Base-by-base conservation (phyloP, 176 grass and related monocot genomes). In the Aegilops longissima region DNA sequence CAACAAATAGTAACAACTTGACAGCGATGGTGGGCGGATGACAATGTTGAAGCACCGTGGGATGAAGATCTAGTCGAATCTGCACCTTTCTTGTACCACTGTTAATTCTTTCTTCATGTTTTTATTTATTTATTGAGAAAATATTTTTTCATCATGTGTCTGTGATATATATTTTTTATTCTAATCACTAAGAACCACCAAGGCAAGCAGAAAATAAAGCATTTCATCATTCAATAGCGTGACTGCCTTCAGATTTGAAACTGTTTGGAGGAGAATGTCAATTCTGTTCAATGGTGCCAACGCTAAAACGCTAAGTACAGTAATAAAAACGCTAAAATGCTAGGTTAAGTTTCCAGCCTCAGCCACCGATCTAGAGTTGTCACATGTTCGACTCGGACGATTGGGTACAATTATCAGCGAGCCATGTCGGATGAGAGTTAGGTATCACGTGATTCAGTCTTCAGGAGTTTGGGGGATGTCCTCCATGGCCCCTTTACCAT, bases 401-500 rank as follows among this genome's bases (percentile, higher is more conserved):
- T 21, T 84, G 44, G 31, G 81, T 80, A 80, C 42, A 87, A 24
- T 23, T 40, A 81, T 76, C 34, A 81, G 68, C 45, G 12, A 91
- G 63, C 59, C 59, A 73, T 47, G 31, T 66, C 29, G 24, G 84
- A 54, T 76, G 30, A 38, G 35, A 38, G 84, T 90, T 82, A 35
- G 3, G 13, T 44, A 64, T 54, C 10, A 38, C 64, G 18, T 1
- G 3, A 11, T 75, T 84, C 64, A 91, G 70, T 49, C 42, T 72
- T 33, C 51, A 59, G 64, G 31, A 75, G 80, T 80, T 24, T 82
- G 63, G 94, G 40, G 61, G 17, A 97, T 94, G 66, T 99, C 92
- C 73, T 94, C 94, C 10, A 91, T 90, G 76, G 93, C 74, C 12
- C 97, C 97, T 91, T 90, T 99, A 59, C 97, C 97, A 12, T 99